These are phyloP conservation scores for Paramecium caudatum DNA, from an alignment of 73 alveolate genomes.

Conservation along the genomic window DNA sequence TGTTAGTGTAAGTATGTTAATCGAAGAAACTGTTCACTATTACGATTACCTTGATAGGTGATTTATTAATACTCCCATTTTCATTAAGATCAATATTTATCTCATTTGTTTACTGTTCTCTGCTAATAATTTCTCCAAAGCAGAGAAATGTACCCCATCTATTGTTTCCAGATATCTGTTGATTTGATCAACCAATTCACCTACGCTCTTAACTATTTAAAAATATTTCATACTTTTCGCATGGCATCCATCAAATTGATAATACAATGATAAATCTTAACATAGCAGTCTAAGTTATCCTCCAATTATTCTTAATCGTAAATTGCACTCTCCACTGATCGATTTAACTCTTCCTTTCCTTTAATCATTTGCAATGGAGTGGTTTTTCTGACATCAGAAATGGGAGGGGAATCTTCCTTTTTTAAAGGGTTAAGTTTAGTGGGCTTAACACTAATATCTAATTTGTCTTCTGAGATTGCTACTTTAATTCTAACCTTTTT, in stretches of 20 bases:
- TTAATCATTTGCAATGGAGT: background rate
- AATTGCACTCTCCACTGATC: background rate
- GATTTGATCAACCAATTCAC: conserved; percentile 9
- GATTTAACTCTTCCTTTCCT: background rate
- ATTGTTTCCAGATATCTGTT: conserved; percentile 1
- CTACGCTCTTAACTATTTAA: background rate
- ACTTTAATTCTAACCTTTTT: conserved; percentile 39
- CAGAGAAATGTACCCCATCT: conserved; percentile 23
- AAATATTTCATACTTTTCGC: background rate
- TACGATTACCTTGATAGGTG: background rate
- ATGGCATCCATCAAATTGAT: conserved; percentile 13
- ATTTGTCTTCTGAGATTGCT: conserved; percentile 17
- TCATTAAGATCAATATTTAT: background rate
- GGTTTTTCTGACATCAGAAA: background rate
- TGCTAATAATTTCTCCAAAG: background rate
- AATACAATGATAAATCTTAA: background rate
- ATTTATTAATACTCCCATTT: conserved; percentile 11
- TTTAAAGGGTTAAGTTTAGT: background rate
- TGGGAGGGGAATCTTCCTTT: conserved; percentile 2
- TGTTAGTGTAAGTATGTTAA: background rate
- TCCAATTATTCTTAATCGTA: background rate
- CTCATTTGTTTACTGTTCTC: background rate
- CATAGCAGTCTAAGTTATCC: conserved; percentile 29
- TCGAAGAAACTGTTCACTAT: conserved; percentile 54
- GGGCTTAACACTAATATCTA: background rate